Conservation (phyloP, 2,329 filamentous ascomycete genomes). For the Pseudogymnoascus sp. region DNA sequence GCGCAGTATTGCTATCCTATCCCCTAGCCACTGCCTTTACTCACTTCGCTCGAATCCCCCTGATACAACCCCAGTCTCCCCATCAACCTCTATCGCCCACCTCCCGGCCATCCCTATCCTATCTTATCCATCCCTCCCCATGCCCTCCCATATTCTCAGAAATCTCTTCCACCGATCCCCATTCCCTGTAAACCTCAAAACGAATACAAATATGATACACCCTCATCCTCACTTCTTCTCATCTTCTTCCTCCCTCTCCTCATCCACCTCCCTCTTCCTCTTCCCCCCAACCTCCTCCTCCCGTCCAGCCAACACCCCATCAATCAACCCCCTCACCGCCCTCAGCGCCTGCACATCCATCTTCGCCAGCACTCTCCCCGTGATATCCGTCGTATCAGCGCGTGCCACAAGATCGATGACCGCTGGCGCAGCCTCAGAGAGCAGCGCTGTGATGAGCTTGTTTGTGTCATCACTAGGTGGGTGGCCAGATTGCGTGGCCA, state of each 20-base stretch:
- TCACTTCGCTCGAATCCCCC: too few species aligned
- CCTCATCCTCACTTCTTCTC: background rate
- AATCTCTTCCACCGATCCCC: too few species aligned
- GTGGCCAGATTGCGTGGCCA: conserved; percentile 40
- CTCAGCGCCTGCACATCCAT: conserved; percentile 15
- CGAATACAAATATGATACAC: too few species aligned
- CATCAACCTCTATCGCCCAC: too few species aligned
- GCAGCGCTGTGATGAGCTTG: conserved; percentile 43
- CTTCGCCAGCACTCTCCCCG: background rate
- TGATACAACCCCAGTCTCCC: too few species aligned
- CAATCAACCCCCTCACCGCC: conserved; percentile 18
- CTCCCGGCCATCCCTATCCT: too few species aligned
- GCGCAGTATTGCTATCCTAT: too few species aligned
- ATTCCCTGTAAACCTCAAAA: too few species aligned
- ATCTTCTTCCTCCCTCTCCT: background rate
- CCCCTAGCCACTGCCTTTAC: too few species aligned
- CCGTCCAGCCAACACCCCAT: background rate
- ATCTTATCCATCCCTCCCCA: too few species aligned
- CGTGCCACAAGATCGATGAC: conserved; percentile 32
- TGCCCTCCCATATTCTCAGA: too few species aligned
- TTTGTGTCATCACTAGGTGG: conserved; percentile 37
- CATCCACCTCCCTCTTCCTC: background rate
- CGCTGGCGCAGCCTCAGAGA: conserved; percentile 31
- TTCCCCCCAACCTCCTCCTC: background rate
- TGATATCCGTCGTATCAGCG: conserved; percentile 16